Conservation (phyloP, 2,329 filamentous ascomycete species). For the Hypoxylon sp. region DNA sequence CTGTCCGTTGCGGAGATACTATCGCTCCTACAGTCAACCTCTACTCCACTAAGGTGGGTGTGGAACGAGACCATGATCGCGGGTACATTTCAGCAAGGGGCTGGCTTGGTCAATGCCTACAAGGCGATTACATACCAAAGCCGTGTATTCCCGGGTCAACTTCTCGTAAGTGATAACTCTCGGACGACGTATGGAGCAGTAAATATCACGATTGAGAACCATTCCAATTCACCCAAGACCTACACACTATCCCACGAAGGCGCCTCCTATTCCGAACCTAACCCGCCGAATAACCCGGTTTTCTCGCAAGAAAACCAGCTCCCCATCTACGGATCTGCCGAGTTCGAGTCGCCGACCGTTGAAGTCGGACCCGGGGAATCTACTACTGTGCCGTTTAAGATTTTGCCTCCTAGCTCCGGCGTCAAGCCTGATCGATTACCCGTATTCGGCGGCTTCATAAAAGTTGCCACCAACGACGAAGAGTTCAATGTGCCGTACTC, state of each 20-base stretch:
- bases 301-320: constrained; percentile 38
- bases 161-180: constrained; percentile 40
- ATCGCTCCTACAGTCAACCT: constrained; percentile 49
- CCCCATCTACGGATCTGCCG: constrained; percentile 43
- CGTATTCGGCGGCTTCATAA: constrained; percentile 47
- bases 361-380: constrained; percentile 39
- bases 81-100: constrained; percentile 52
- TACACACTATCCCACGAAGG: constrained; percentile 46
- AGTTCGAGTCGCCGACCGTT: constrained; percentile 39
- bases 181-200: constrained; percentile 29
- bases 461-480: constrained; percentile 32
- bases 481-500: constrained; percentile 45
- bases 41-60: constrained; percentile 47
- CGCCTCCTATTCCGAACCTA: constrained; percentile 44
- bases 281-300: constrained; percentile 33
- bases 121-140: constrained; percentile 47
- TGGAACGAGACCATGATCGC: constrained; percentile 49
- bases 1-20: constrained; percentile 48
- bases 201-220: constrained; percentile 48
- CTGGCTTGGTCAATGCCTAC: constrained; percentile 52
- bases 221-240: constrained; percentile 32
- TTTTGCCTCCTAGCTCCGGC: constrained; percentile 34
- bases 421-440: constrained; percentile 41
- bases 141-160: constrained; percentile 43
- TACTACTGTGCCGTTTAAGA: constrained; percentile 34